Base-by-base conservation (phyloP, 495 filamentous ascomycete genomes). In the Aspergillus steynii region DNA sequence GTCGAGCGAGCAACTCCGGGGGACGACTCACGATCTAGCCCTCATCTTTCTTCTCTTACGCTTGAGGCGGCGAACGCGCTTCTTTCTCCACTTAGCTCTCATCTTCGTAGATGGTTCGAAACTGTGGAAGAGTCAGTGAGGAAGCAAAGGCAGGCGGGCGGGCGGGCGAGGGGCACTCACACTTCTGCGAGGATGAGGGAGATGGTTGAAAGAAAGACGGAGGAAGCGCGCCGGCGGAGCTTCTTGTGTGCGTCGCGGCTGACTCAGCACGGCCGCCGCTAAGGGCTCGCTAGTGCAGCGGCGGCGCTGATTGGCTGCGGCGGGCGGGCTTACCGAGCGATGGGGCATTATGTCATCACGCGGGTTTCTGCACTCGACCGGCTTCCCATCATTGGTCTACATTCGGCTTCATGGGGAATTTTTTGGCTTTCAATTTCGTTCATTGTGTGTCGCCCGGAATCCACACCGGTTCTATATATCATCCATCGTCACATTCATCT, bases 41-140 rank as follows among this genome's bases (percentile, higher is more conserved):
- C 93, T 88, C 81, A 92, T 95, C 92, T 97, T 97, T 92, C 93
- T 94, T 80, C 93, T 89, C 93, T 97, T 97, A 78, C 91, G 87
- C 88, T 97, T 97, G 80, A 97, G 90, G 80, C 93, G 88, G 66
- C 93, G 89, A 83, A 96, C 92, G 75, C 93, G 85, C 93, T 97
- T 97, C 90, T 97, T 97, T 86, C 93, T 92, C 93, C 93, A 97
- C 85, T 97, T 97, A 71, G 91, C 91, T 92, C 93, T 93, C 93
- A 97, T 96, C 87, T 86, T 93, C 86, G 82, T 71, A 75, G 74
- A 75, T 74, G 65, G 59, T 70, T 66, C 61, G 60, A 69, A 59
- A 67, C 61, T 73, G 56, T 29, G 61, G 63, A 29, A 58, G 62
- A 63, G 64, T 57, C 58, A 55, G 50, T 76, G 65, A 65, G 58